Conservation (phyloP, 2,329 filamentous ascomycete species). For the Nemania sp. region DNA sequence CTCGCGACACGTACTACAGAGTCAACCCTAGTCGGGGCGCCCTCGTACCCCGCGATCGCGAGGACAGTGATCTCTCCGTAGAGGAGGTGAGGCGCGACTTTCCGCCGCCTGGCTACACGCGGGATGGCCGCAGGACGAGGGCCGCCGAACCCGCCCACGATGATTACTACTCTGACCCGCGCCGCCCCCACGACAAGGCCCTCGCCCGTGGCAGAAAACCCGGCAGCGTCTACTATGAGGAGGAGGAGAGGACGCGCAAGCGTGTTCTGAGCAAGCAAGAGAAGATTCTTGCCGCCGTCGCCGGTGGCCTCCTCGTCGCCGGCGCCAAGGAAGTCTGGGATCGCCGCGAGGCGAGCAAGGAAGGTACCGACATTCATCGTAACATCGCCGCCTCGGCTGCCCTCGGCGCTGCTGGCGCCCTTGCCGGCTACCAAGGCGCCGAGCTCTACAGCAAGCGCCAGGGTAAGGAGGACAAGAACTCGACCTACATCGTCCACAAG, state of each 20-base stretch:
- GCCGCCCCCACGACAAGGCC: slow-evolving; percentile 33
- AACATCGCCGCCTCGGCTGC: slow-evolving; percentile 64
- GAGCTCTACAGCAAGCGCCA: slow-evolving; percentile 66
- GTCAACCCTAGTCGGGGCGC: slow-evolving; percentile 51
- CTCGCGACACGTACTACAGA: slow-evolving; percentile 53
- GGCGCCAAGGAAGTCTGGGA: slow-evolving; percentile 70
- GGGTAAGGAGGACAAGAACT: slow-evolving; percentile 58
- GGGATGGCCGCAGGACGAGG: slow-evolving; percentile 63
- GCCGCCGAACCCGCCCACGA: slow-evolving; percentile 66
- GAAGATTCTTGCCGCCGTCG: slow-evolving; percentile 68
- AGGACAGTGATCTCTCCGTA: slow-evolving; percentile 75
- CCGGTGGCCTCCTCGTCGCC: slow-evolving; percentile 66
- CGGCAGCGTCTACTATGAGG: slow-evolving; percentile 58
- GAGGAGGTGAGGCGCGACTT: slow-evolving; percentile 88
- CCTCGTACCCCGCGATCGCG: slow-evolving; percentile 63
- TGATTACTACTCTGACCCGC: slow-evolving; percentile 62
- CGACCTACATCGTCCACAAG: slow-evolving; percentile 57
- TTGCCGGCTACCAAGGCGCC: slow-evolving; percentile 67
- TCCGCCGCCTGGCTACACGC: slow-evolving; percentile 67
- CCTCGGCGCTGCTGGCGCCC: slow-evolving; percentile 65
- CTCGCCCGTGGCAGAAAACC: slow-evolving; percentile 50
- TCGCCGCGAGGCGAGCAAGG: slow-evolving; percentile 60
- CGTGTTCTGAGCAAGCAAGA: slow-evolving; percentile 65
- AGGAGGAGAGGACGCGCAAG: slow-evolving; percentile 58
- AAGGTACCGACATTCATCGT: slow-evolving; percentile 56